Evolutionary conservation across 1,284 basidiomycete genomes (phyloP).

Genomic region (Apiotrichum sp.): DNA sequence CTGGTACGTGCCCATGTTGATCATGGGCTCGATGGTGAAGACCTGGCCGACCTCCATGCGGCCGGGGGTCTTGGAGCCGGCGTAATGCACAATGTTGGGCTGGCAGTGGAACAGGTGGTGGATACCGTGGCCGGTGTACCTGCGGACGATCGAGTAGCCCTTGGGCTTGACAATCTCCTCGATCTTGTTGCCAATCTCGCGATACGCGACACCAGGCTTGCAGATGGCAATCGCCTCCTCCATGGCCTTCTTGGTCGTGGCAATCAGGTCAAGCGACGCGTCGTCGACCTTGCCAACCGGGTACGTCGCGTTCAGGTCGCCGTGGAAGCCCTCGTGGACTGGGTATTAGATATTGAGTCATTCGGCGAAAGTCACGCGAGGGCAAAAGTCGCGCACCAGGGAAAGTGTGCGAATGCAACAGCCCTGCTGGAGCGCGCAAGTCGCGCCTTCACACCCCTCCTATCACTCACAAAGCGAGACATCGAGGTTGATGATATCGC

Average conservation of each 20-base stretch:
- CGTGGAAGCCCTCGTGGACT: conserved; percentile 64
- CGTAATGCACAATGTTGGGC: conserved; percentile 49
- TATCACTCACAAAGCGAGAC: conserved; percentile 49
- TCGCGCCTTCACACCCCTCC: too few species aligned
- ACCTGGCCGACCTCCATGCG: conserved; percentile 48
- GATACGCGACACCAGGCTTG: conserved; percentile 81
- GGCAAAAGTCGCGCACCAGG: too few species aligned
- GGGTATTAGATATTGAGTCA: not conserved
- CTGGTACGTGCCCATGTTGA: conserved; percentile 65
- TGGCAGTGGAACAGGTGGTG: conserved; percentile 57
- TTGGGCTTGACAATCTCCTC: conserved; percentile 74
- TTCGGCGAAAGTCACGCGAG: too few species aligned
- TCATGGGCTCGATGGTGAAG: conserved; percentile 63
- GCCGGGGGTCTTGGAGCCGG: conserved; percentile 47
- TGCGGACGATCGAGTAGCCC: conserved; percentile 75
- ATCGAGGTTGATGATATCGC: conserved; percentile 89
- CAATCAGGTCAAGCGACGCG: conserved; percentile 73
- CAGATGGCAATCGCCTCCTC: conserved; percentile 84
- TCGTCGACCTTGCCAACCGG: conserved; percentile 80
- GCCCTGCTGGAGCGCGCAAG: too few species aligned
- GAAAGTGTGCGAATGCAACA: too few species aligned
- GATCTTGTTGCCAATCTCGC: conserved; percentile 50
- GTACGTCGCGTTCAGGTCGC: conserved; percentile 78
- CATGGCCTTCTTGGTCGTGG: conserved; percentile 68
- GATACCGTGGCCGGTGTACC: conserved; percentile 87